These are phyloP conservation scores for Pseudogymnoascus sp. DNA, from an alignment of 2,329 filamentous ascomycete genomes.

Conservation along the genomic window DNA sequence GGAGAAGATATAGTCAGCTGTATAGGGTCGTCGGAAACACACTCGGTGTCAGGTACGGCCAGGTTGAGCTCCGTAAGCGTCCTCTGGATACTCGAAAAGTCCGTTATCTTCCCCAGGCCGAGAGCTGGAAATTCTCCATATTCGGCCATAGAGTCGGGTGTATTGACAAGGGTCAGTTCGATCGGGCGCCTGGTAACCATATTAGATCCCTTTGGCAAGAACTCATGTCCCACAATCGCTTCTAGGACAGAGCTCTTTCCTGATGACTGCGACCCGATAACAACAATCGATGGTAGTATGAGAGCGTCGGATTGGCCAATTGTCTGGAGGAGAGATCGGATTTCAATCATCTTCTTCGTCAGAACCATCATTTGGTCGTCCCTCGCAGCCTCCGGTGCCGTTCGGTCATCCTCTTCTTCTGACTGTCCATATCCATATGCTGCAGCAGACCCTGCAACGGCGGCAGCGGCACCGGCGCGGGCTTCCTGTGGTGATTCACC, in stretches of 20 bases:
- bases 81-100: conserved; percentile 86
- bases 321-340: conserved; percentile 80
- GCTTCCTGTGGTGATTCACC: conserved; percentile 48
- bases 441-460: conserved; percentile 64
- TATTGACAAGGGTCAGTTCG: conserved; percentile 93
- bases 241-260: conserved; percentile 97
- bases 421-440: conserved; percentile 73
- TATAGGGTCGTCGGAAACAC: conserved; percentile 94
- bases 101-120: conserved; percentile 79
- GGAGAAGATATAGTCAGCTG: conserved; percentile 93
- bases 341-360: conserved; percentile 99
- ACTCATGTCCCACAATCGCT: conserved; percentile 95
- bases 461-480: conserved; percentile 53
- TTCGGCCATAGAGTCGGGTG: conserved; percentile 75
- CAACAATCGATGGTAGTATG: conserved; percentile 93
- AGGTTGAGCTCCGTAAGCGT: conserved; percentile 92
- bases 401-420: conserved; percentile 56
- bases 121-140: conserved; percentile 96
- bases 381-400: conserved; percentile 59
- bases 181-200: conserved; percentile 97
- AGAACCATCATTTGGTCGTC: conserved; percentile 99
- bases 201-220: conserved; percentile 93
- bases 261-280: conserved; percentile 96
- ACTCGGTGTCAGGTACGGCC: conserved; percentile 82
- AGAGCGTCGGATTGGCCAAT: conserved; percentile 87